Base-by-base conservation (phyloP, 1,139 yeast genomes). In the Taiozyma sp. region DNA sequence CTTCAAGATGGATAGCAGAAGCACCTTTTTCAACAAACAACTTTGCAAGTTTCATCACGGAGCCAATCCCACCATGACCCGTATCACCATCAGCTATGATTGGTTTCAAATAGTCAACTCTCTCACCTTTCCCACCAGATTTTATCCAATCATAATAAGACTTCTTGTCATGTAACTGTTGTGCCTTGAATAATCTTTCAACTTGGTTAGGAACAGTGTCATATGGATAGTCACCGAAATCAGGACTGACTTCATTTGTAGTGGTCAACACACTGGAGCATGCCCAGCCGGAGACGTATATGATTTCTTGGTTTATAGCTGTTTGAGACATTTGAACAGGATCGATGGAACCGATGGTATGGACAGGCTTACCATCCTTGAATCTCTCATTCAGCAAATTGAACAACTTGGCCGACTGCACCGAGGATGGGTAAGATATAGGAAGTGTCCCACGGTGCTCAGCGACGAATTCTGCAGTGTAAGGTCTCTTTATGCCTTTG, bases 41-140 rank as follows among this genome's bases (percentile, higher is more conserved):
- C 63, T 83, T 83, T 42, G 86, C 83, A 46, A 80, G 66, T 62
- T 82, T 82, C 83, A 81, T 80, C 22, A 82, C 83, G 0, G 86
- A 76, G 3, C 84, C 80, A 22, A 77, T 69, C 22, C 87, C 85
- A n/a, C 87, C 87, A 62, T 81, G 85, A 10, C 87, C 87, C 60
- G 84, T 82, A 57, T 82, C 87, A 10, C 79, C 87, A 61, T 82
- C 87, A 6, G 87, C 87, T 58, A 82, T 76, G 51, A 82, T 80
- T 13, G 87, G 87, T 50, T 82, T 71, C 58, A 83, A 62, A 61
- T 80, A 81, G 58, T 82, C 85, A 45, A 72, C 66, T 45, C 57
- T 49, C 16, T 41, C 43, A 45, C 51, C 62, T 30, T 39, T 60
- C 8, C 46, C 70, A 44, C 59, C 68, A n/a, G 38, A 16, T 46